phyloP scores from a whole-genome alignment of 192 early-diverging fungal species.

The Bifiguratus adelaidae region DNA sequence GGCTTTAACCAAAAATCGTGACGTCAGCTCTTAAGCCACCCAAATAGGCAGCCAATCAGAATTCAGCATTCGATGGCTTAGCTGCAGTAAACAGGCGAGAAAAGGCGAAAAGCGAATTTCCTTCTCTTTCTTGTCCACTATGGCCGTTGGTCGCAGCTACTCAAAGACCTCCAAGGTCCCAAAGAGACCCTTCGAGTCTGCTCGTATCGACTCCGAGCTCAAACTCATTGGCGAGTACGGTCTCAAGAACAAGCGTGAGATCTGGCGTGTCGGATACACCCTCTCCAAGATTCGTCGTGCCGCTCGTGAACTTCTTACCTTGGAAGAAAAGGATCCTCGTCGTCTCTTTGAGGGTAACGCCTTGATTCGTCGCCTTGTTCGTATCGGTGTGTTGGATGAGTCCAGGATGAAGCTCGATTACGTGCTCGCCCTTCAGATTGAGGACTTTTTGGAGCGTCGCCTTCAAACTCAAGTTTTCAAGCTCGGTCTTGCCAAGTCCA shows the following conservation, averaged over 20 bases:
- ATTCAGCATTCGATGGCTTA: no score
- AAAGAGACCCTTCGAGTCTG: slow-evolving; percentile 91
- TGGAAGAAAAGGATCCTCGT: slow-evolving; percentile 92
- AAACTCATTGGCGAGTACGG: slow-evolving; percentile 96
- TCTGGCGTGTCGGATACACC: slow-evolving; percentile 94
- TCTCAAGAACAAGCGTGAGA: slow-evolving; percentile 98
- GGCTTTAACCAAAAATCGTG: no score
- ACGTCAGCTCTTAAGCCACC: no score
- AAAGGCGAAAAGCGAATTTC: no score
- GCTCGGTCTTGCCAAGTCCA: slow-evolving; percentile 93
- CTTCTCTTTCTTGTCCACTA: no score
- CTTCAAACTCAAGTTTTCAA: slow-evolving; percentile 99
- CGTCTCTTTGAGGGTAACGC: slow-evolving; percentile 99
- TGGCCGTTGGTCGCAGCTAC: no score
- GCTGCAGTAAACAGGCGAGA: no score
- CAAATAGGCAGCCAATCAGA: no score
- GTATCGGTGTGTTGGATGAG: slow-evolving; percentile 97
- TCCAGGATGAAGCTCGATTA: slow-evolving; percentile 98
- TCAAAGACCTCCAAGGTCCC: slow-evolving; percentile 93
- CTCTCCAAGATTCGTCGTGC: slow-evolving; percentile 99
- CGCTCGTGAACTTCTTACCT: slow-evolving; percentile 96
- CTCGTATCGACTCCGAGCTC: slow-evolving; percentile 90
- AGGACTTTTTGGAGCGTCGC: slow-evolving; percentile 98
- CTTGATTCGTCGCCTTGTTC: slow-evolving; percentile 95
- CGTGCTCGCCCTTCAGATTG: slow-evolving; percentile 93